A percentile compares a stretch with the other conserved stretches of the same genome.
These are phyloP conservation scores for Colletotrichum caudatum DNA, from an alignment of 2,329 filamentous ascomycete genomes.

Conservation along the genomic window DNA sequence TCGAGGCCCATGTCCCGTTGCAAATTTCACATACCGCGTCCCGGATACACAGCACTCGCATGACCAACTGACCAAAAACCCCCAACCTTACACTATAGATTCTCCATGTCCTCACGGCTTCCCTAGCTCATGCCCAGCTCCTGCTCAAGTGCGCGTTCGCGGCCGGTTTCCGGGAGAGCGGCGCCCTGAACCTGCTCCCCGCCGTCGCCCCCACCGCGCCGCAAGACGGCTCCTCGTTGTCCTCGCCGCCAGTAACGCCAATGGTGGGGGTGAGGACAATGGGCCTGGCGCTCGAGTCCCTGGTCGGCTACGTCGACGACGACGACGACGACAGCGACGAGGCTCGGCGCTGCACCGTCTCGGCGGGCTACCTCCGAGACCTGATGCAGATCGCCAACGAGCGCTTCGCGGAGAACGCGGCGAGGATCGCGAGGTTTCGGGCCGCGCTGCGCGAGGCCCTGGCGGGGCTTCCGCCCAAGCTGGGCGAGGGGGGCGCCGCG, in stretches of 20 bases:
- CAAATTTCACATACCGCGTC: neutral
- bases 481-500: conserved; percentile 49
- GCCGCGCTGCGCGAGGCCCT: conserved; percentile 58
- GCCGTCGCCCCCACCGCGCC: conserved; percentile 45
- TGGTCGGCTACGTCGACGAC: conserved; percentile 71
- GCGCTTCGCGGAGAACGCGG: conserved; percentile 76
- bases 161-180: conserved; percentile 91
- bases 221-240: conserved; percentile 48
- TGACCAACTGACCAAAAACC: conserved; percentile 1
- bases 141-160: conserved; percentile 81
- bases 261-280: conserved; percentile 89
- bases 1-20: neutral
- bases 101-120: conserved; percentile 86
- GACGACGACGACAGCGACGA: conserved; percentile 47
- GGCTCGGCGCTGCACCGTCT: conserved; percentile 64
- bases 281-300: conserved; percentile 83
- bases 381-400: conserved; percentile 80
- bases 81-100: conserved; percentile 70
- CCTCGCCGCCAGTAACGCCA: conserved; percentile 58
- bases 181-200: conserved; percentile 75
- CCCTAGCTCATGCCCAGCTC: conserved; percentile 78
- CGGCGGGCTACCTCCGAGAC: conserved; percentile 73
- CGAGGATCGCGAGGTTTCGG: conserved; percentile 75
- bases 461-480: conserved; percentile 44
- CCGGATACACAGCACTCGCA: conserved; percentile 6